Evolutionary conservation across 169 alveolate species (phyloP), one percentile per base, ranked within the genome.

Genomic region (Plasmodium reichenowi): DNA sequence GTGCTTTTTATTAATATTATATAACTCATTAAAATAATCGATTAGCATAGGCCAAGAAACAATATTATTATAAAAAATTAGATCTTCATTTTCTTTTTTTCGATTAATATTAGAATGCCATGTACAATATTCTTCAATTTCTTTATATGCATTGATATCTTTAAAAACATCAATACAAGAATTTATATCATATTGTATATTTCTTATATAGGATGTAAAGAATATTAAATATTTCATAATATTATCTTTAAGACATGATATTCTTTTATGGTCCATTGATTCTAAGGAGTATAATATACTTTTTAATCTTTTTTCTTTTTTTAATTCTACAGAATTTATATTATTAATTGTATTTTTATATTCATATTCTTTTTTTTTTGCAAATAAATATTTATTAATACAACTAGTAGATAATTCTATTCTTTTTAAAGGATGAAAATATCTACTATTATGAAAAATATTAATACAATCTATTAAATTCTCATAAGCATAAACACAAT

Each of bases 41-140:
- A 78, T 78, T n/a, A 78, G 20, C 89, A 78, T 78, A 29, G 89
- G 89, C 89, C 89, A 78, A 0, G 89, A 78, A 10, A 78, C 89
- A 64, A 78, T 52, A 26, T 78, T 78, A 52, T 66, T 78, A 47
- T 64, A 78, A 50, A 78, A 70, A 12, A 78, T 64, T 0, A 26
- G 2, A 7, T 78, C 52, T 59, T 59, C 89, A 6, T 22, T 22
- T 66, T 66, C 72, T 48, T 43, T 78, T 71, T 78, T 78, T 13
- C 20, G 15, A 47, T 5, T 24, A 1, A 29, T 29, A 6, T 47
- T 59, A 38, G 47, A 38, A 5, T 78, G 22, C 24, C 4, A 24
- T 64, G 8, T 4, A 71, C 89, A 78, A 22, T 52, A 78, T 45
- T 78, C 89, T 59, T 78, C 80, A 29, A 78, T 78, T 17, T 78